phyloP scores from a whole-genome alignment of 192 early-diverging fungal genomes.

The Coemansia sp. region DNA sequence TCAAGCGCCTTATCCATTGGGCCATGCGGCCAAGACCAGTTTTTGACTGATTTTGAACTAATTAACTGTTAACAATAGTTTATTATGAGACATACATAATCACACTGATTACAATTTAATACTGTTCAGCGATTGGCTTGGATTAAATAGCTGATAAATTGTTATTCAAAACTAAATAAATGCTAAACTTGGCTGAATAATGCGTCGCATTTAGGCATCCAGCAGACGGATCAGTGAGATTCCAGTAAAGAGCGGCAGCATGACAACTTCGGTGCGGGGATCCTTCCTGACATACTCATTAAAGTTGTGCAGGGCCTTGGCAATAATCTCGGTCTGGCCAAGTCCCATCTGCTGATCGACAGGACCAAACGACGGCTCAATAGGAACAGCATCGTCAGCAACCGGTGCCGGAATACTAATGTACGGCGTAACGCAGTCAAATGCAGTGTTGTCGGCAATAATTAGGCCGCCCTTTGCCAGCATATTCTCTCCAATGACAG shows the following conservation, averaged over 20 bases:
- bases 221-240: constrained; percentile 12
- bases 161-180: neutral
- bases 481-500: constrained; percentile 61
- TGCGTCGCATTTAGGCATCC: neutral
- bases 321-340: neutral
- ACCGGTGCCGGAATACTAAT: constrained; percentile 25
- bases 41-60: no score
- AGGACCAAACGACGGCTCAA: constrained; percentile 10
- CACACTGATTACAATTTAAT: neutral
- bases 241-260: constrained; percentile 59
- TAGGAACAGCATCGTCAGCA: constrained; percentile 9
- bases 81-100: no score
- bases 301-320: constrained; percentile 53
- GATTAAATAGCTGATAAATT: neutral
- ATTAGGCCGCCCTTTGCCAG: constrained; percentile 60
- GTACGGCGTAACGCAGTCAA: constrained; percentile 20
- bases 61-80: no score
- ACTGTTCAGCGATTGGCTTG: neutral
- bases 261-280: constrained; percentile 56
- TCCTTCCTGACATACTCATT: constrained; percentile 65
- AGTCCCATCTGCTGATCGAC: neutral
- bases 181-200: neutral
- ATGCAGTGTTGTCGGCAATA: constrained; percentile 64
- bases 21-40: constrained; percentile 30
- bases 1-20: constrained; percentile 56